Conservation (phyloP, 768 basidiomycete genomes). For the Clathrus columnatus region DNA sequence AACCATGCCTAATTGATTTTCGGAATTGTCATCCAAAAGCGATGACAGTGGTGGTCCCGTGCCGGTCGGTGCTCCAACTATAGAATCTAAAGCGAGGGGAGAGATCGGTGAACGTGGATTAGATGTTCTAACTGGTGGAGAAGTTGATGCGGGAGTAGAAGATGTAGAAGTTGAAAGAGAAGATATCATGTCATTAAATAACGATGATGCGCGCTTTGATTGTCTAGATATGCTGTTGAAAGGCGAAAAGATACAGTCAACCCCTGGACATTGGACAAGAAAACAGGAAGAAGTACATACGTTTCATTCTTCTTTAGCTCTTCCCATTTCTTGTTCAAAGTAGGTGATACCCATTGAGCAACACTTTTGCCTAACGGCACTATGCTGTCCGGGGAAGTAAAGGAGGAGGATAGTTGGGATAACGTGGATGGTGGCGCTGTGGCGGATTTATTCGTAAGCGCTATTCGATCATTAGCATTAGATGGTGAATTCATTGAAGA, state of each 20-base stretch:
- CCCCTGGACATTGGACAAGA: background rate
- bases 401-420: background rate
- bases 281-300: slow-evolving; percentile 10
- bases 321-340: slow-evolving; percentile 18
- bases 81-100: slow-evolving; percentile 1
- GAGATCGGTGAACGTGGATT: background rate
- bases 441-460: background rate
- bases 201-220: slow-evolving; percentile 16
- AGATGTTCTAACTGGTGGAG: background rate
- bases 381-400: background rate
- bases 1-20: background rate
- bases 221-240: slow-evolving; percentile 13
- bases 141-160: background rate
- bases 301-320: slow-evolving; percentile 14
- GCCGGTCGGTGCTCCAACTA: background rate
- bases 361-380: background rate
- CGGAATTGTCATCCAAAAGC: background rate
- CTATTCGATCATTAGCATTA: background rate
- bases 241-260: background rate
- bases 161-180: slow-evolving; percentile 3
- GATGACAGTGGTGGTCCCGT: background rate
- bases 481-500: background rate
- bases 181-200: slow-evolving; percentile 14
- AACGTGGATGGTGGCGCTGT: background rate
- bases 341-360: slow-evolving; percentile 9